Evolutionary conservation across 345 rosid species (phyloP).

Genomic region (Syzygium grande): DNA sequence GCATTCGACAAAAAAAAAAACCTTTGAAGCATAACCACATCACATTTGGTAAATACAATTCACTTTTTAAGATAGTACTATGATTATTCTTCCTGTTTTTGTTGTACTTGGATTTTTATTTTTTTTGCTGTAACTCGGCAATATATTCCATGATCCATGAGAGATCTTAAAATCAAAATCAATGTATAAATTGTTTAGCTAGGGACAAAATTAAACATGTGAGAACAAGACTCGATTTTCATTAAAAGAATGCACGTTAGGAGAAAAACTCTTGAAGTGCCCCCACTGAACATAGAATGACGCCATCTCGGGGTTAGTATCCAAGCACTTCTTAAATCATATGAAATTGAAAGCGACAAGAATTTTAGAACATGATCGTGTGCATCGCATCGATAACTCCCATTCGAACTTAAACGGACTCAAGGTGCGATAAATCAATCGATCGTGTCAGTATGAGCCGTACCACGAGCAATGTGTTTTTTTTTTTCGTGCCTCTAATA

Average conservation of each 20-base stretch:
- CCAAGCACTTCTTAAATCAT: background rate
- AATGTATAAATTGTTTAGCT: background rate
- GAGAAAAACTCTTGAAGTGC: too few species aligned
- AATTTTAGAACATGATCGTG: background rate
- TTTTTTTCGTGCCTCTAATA: too few species aligned
- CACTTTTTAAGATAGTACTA: background rate
- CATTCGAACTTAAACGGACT: accelerated
- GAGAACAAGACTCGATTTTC: background rate
- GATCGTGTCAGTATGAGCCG: accelerated
- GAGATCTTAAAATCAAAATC: background rate
- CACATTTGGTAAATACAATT: background rate
- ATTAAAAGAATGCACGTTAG: background rate
- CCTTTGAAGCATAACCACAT: background rate
- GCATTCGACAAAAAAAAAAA: background rate
- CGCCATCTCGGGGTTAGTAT: accelerated
- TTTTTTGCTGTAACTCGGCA: accelerated
- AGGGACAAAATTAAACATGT: background rate
- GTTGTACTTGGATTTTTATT: background rate
- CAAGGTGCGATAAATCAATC: accelerated
- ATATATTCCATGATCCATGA: background rate
- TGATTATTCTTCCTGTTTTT: background rate
- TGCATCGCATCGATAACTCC: background rate
- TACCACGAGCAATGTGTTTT: too few species aligned
- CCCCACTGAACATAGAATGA: background rate
- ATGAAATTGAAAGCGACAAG: background rate